Conservation (phyloP, 441 rosid species). For the Biscutella laevigata region DNA sequence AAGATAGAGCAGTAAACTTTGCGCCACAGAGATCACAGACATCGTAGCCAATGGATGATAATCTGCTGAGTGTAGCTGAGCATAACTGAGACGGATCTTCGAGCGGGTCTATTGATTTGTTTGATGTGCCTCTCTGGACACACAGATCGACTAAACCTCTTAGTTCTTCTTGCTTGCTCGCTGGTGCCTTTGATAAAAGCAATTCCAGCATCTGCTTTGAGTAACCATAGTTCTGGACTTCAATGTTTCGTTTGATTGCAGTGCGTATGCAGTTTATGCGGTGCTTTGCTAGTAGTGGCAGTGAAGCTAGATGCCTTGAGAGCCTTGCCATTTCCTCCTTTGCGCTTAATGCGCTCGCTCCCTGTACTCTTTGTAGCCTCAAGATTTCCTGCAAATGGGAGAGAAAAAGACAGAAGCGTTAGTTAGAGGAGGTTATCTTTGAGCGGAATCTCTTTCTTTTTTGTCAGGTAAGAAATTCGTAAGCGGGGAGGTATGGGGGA, state of each 20-base stretch:
- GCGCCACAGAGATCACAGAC: constrained; percentile 96
- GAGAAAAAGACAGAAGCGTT: background rate
- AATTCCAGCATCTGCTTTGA: constrained; percentile 95
- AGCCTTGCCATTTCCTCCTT: constrained; percentile 98
- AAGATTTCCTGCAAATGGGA: constrained; percentile 61
- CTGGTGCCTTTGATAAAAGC: constrained; percentile 85
- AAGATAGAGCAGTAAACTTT: constrained; percentile 81
- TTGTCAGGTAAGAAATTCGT: no score
- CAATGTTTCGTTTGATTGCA: constrained; percentile 95
- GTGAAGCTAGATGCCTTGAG: constrained; percentile 83
- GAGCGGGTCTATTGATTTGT: constrained; percentile 88
- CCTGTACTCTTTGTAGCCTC: constrained; percentile 81
- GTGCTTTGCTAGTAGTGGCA: constrained; percentile 88
- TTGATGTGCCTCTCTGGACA: constrained; percentile 71
- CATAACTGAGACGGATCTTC: constrained; percentile 97
- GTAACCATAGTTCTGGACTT: constrained; percentile 90
- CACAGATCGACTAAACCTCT: constrained; percentile 86
- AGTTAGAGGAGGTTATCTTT: background rate
- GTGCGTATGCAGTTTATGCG: constrained; percentile 92
- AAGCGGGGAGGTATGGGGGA: background rate
- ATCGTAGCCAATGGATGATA: constrained; percentile 92
- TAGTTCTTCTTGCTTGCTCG: constrained; percentile 82
- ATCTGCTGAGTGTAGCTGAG: constrained; percentile 86
- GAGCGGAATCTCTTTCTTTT: background rate
- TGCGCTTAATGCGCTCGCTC: constrained; percentile 87